Evolutionary conservation across 192 early-diverging fungal genomes (phyloP), one percentile per base, ranked within the genome.

Genomic region (Coemansia sp.): DNA sequence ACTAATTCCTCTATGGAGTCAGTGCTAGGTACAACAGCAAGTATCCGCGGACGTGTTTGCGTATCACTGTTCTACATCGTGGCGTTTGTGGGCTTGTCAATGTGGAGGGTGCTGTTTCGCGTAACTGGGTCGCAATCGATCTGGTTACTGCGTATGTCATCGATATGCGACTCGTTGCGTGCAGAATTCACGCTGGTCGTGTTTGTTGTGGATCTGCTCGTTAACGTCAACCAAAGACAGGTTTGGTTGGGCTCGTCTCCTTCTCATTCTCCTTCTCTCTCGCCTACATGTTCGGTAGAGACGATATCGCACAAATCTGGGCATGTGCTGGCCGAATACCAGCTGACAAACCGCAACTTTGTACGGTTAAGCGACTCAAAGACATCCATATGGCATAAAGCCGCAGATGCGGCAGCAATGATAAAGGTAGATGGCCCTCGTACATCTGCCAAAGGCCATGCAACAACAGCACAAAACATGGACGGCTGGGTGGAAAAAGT

Each of bases 81-180:
- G 1, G 61, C 32, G 16, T 48, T 76, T 28, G 22, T 30, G 0
- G 55, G 6, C 31, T 20, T 56, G 1, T 42, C 22, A 1, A 50
- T 52, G 2, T 76, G 68, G 66, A 67, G 60, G 18, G 7, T 71
- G 8, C 69, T 58, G 29, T 76, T 76, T 40, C 69, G 68, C 11
- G 38, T 52, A n/a, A 54, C 57, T 17, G 75, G 75, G 3, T 71
- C 64, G 34, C 56, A 54, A 30, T 61, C 61, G 1, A 5, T 22
- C 5, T 71, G 69, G 75, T 51, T 76, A 11, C 34, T 71, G 12
- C 54, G 17, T 1, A 63, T 56, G 18, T 30, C 59, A 0, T 54
- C 48, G 16, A 68, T 71, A 25, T 38, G 69, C 45, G 69, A 76
- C 32, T 54, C 69, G 6, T 36, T 76, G 48, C 65, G 67, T 28